Evolutionary conservation across 2,329 filamentous ascomycete species (phyloP), one percentile per base, ranked within the genome.

Genomic region (Colletotrichum costaricense): DNA sequence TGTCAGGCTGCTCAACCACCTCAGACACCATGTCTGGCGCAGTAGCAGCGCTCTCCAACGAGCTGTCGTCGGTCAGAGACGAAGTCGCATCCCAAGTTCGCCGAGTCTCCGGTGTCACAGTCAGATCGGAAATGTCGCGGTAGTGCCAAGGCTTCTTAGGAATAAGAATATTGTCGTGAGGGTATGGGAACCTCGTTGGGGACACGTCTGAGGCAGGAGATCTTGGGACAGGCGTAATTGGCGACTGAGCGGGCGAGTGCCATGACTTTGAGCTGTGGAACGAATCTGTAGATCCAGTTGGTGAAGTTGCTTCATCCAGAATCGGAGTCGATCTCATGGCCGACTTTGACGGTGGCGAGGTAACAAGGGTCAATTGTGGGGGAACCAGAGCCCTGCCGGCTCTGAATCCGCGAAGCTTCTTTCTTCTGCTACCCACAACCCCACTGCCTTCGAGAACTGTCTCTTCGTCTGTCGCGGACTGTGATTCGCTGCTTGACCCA

Each of bases 201-300:
- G 78, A 74, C 19, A 81, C 81, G 33, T 82, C 83, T 5, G 86
- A 85, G 19, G 82, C 78, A 22, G 86, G 84, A 3, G 87, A 88
- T 6, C 84, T 84, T 26, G 85, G 85, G 3, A 86, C 79, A 30
- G 85, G 81, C 5, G 82, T 82, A 49, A 83, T 78, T 11, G 84
- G 82, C 24, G 87, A 86, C 74, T 87, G 83, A 52, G 83, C 78
- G 9, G 84, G 82, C 26, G 87, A 86, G 74, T 87, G 83, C 87
- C 87, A 89, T 9, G 88, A 88, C 72, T 88, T 83, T 5, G 86
- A 82, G 69, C 85, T 89, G 76, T 89, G 87, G 74, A 91, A 90
- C 1, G 89, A 90, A 65, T 89, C 88, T 19, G 85, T 80, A 16
- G 86, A 86, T 46, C 79, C 83, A 35, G 84, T 83, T 5, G 87